Conservation (phyloP, 495 filamentous ascomycete genomes). For the Filosporella fistucella region DNA sequence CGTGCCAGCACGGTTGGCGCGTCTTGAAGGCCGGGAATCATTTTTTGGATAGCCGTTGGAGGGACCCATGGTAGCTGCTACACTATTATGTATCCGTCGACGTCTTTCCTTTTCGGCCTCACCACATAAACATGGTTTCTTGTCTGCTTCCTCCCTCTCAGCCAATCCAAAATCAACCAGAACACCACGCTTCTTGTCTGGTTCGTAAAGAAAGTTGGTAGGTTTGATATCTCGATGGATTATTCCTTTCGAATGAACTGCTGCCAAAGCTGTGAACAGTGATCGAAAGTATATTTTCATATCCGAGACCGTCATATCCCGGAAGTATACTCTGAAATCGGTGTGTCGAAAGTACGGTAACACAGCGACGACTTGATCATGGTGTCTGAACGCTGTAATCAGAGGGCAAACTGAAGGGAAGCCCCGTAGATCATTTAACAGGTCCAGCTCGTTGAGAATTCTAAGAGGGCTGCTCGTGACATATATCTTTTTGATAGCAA, state of each 20-base stretch:
- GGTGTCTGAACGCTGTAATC: slow-evolving; percentile 90
- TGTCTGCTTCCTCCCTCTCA: slow-evolving; percentile 74
- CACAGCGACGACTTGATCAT: slow-evolving; percentile 92
- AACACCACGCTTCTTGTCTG: slow-evolving; percentile 73
- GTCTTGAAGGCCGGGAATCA: slow-evolving; percentile 78
- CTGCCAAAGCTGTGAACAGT: slow-evolving; percentile 76
- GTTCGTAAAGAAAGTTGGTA: slow-evolving; percentile 98
- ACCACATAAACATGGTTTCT: slow-evolving; percentile 67
- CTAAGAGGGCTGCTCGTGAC: slow-evolving; percentile 90
- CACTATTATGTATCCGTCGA: slow-evolving; percentile 35
- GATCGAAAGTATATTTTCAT: slow-evolving; percentile 87
- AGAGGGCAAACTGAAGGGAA: slow-evolving; percentile 85
- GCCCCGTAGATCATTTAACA: slow-evolving; percentile 84
- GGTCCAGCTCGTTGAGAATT: slow-evolving; percentile 94
- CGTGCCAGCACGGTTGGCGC: slow-evolving; percentile 95
- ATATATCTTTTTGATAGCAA: slow-evolving; percentile 98
- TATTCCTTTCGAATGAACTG: slow-evolving; percentile 78
- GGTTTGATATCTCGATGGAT: slow-evolving; percentile 98
- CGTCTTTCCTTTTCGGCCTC: slow-evolving; percentile 32
- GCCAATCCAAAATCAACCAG: slow-evolving; percentile 96
- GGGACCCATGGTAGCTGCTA: slow-evolving; percentile 37
- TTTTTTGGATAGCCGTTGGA: slow-evolving; percentile 76
- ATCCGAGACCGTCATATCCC: slow-evolving; percentile 76
- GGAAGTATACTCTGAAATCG: slow-evolving; percentile 94
- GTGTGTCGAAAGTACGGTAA: slow-evolving; percentile 93